phyloP scores from a whole-genome alignment of 768 basidiomycete species.

The Tylopilus intermedius region DNA sequence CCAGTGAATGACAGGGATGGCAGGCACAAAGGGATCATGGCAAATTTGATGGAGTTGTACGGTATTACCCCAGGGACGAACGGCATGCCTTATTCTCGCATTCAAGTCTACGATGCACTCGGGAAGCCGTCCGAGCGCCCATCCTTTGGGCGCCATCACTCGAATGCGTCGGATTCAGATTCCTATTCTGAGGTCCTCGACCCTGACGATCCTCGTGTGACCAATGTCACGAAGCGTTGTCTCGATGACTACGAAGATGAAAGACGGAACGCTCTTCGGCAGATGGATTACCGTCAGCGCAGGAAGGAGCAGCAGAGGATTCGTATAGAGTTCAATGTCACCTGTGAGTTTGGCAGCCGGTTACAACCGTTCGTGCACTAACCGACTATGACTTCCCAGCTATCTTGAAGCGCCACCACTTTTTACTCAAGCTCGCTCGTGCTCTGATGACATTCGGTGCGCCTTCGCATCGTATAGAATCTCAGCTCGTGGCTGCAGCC shows the following conservation, averaged over 20 bases:
- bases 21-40: conserved; percentile 23
- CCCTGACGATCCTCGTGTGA: conserved; percentile 68
- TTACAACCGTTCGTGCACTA: neutral
- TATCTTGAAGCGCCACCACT: conserved; percentile 76
- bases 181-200: conserved; percentile 54
- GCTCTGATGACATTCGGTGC: conserved; percentile 90
- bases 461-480: conserved; percentile 90
- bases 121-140: conserved; percentile 9
- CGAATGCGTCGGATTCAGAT: conserved; percentile 38
- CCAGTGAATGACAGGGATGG: conserved; percentile 25
- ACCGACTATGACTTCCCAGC: conserved; percentile 38
- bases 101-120: conserved; percentile 14
- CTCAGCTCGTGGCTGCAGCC: conserved; percentile 84
- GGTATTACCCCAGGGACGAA: conserved; percentile 19
- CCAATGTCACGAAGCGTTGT: conserved; percentile 46
- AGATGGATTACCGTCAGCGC: conserved; percentile 64
- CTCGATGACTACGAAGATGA: conserved; percentile 58
- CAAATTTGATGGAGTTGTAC: conserved; percentile 31
- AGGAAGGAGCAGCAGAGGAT: conserved; percentile 61
- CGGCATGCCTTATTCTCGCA: conserved; percentile 25
- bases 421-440: conserved; percentile 79
- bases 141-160: conserved; percentile 34
- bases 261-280: conserved; percentile 54
- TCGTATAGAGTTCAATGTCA: conserved; percentile 71
- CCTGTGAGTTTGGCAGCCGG: conserved; percentile 42